Evolutionary conservation across 208 protist species (phyloP).

Genomic region (Crithidia thermophila): DNA sequence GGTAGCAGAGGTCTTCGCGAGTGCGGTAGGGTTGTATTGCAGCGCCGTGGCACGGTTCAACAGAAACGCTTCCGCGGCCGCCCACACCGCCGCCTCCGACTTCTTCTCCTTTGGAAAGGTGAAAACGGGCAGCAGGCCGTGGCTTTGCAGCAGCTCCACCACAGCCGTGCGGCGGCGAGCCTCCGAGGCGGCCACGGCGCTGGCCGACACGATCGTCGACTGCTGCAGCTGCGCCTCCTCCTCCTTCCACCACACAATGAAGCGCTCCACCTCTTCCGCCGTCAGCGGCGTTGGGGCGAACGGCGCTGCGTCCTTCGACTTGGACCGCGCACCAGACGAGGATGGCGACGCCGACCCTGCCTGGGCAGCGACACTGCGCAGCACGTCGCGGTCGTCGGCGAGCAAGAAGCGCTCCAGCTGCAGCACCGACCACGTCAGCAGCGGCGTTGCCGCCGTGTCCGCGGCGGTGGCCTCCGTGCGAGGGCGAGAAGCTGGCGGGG

Average conservation of each 20-base stretch:
- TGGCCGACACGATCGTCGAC: conserved; percentile 2
- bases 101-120: background rate
- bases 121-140: conserved; percentile 17
- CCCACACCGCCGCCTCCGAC: conserved; percentile 16
- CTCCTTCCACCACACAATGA: conserved; percentile 45
- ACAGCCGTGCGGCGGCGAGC: conserved; percentile 18
- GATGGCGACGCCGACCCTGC: background rate
- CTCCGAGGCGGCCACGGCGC: conserved; percentile 21
- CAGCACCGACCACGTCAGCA: conserved; percentile 34
- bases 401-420: conserved; percentile 43
- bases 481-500: conserved; percentile 18
- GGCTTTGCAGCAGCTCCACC: conserved; percentile 20
- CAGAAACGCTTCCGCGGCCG: conserved; percentile 3
- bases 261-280: conserved; percentile 34
- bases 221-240: conserved; percentile 27
- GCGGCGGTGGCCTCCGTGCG: conserved; percentile 18
- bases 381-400: conserved; percentile 31
- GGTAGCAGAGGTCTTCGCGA: background rate
- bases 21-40: conserved; percentile 8
- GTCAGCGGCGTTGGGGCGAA: background rate
- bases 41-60: conserved; percentile 12
- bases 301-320: background rate
- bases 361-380: conserved; percentile 15
- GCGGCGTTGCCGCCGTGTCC: background rate
- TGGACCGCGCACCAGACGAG: background rate